Percentiles rank a stretch among this genome's conserved stretches.
These are phyloP conservation scores for Scheffersomyces lignosus DNA, from an alignment of 805 yeast species.

Conservation along the genomic window DNA sequence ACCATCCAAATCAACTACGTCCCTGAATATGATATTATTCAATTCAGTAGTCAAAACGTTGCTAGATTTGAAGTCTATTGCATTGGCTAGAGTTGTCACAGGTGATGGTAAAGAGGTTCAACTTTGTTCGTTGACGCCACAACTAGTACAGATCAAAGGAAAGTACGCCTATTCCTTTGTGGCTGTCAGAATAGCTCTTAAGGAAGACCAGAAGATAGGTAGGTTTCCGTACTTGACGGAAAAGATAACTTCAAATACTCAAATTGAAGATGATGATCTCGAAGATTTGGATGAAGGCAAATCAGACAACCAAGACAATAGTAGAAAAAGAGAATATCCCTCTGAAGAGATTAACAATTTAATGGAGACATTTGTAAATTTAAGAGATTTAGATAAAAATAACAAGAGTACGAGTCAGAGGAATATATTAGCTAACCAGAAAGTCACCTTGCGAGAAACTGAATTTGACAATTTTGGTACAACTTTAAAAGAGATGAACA, in stretches of 20 bases:
- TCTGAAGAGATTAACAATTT: slow-evolving; percentile 10
- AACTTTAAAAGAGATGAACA: slow-evolving; percentile 4
- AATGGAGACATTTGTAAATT: slow-evolving; percentile 34
- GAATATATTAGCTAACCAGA: slow-evolving; percentile 12
- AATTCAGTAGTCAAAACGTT: slow-evolving; percentile 51
- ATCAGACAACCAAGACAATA: background rate
- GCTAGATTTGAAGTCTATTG: slow-evolving; percentile 45
- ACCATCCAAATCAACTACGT: slow-evolving; percentile 30
- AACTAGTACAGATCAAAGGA: slow-evolving; percentile 1
- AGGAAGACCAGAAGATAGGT: slow-evolving; percentile 71
- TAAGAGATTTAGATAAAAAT: slow-evolving; percentile 23
- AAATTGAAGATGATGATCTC: slow-evolving; percentile 2
- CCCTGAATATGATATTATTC: slow-evolving; percentile 34
- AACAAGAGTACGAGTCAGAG: background rate
- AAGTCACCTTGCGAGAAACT: slow-evolving; percentile 13
- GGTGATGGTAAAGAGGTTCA: slow-evolving; percentile 48
- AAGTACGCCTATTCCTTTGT: slow-evolving; percentile 41
- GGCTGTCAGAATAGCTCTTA: slow-evolving; percentile 62
- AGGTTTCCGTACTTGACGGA: slow-evolving; percentile 38
- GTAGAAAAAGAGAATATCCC: slow-evolving; percentile 5
- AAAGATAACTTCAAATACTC: slow-evolving; percentile 4
- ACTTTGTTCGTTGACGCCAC: slow-evolving; percentile 57
- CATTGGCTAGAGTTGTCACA: slow-evolving; percentile 64
- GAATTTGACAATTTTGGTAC: slow-evolving; percentile 17
- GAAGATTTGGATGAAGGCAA: slow-evolving; percentile 1